phyloP scores from a whole-genome alignment of 768 basidiomycete genomes.

The Psilocybe tampanensis region DNA sequence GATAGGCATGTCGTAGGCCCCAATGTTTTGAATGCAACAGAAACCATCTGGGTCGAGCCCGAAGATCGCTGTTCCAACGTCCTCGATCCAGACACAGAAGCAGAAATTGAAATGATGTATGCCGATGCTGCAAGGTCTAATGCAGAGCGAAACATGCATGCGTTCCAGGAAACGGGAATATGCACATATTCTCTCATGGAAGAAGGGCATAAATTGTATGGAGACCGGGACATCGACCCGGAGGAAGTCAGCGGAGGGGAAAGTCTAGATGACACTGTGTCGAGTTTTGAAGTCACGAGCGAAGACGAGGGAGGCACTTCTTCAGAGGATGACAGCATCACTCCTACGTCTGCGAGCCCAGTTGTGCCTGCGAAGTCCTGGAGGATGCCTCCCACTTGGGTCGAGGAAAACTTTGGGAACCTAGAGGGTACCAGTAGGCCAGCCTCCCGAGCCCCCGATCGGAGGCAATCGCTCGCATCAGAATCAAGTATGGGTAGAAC shows the following conservation, averaged over 20 bases:
- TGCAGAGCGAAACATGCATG: background rate
- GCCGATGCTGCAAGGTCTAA: background rate
- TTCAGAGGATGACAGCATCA: background rate
- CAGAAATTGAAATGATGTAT: background rate
- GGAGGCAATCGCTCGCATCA: background rate
- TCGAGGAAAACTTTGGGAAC: too few species aligned
- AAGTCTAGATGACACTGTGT: background rate
- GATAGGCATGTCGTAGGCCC: background rate
- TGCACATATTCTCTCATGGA: background rate
- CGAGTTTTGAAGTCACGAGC: background rate
- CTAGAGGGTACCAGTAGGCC: too few species aligned
- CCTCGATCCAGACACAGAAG: background rate
- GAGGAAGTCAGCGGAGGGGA: too few species aligned
- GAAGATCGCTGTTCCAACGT: background rate
- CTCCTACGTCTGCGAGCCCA: background rate
- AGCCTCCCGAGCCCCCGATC: too few species aligned
- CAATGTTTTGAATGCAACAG: background rate
- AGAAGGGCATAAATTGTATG: background rate
- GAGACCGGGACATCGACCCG: background rate
- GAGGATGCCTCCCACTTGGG: background rate
- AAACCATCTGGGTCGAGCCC: background rate
- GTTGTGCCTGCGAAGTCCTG: background rate
- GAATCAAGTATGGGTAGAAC: background rate
- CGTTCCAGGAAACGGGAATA: background rate
- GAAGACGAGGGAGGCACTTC: background rate